Conservation (phyloP, 2,329 filamentous ascomycete genomes). For the Calonectria fujianensis region DNA sequence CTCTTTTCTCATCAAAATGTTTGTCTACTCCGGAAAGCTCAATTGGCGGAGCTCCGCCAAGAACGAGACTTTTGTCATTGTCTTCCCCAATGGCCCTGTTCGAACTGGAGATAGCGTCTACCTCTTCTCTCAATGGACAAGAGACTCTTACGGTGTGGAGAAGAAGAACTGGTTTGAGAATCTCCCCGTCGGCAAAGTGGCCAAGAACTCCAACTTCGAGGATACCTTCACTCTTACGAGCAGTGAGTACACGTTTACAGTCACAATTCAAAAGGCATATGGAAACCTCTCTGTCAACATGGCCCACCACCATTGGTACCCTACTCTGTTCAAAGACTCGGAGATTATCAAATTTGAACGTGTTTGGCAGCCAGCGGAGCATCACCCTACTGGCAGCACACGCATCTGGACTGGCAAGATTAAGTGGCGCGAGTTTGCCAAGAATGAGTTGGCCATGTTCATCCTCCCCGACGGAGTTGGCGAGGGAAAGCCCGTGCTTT, state of each 20-base stretch:
- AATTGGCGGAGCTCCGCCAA: constrained; percentile 43
- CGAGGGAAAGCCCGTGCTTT: constrained; percentile 44
- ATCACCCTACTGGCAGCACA: constrained; percentile 15
- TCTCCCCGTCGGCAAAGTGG: constrained; percentile 27
- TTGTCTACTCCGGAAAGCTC: constrained; percentile 48
- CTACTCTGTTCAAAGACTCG: background rate
- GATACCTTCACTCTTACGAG: constrained; percentile 38
- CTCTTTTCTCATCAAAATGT: constrained; percentile 37
- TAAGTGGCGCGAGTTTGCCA: constrained; percentile 39
- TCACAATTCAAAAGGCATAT: constrained; percentile 42
- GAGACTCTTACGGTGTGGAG: constrained; percentile 35
- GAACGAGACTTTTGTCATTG: constrained; percentile 45
- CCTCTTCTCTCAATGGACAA: constrained; percentile 50
- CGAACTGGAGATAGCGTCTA: constrained; percentile 47
- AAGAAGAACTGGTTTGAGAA: constrained; percentile 47
- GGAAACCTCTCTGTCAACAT: constrained; percentile 42
- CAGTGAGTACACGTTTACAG: constrained; percentile 35
- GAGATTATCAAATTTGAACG: constrained; percentile 18
- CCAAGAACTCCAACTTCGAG: constrained; percentile 22
- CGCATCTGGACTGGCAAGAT: constrained; percentile 51
- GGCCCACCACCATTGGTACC: constrained; percentile 34
- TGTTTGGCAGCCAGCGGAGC: constrained; percentile 40
- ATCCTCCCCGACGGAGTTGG: constrained; percentile 49
- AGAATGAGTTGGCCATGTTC: constrained; percentile 45
- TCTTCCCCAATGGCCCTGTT: constrained; percentile 45